Conservation (phyloP, 2,329 filamentous ascomycete species). For the Alternaria solani region DNA sequence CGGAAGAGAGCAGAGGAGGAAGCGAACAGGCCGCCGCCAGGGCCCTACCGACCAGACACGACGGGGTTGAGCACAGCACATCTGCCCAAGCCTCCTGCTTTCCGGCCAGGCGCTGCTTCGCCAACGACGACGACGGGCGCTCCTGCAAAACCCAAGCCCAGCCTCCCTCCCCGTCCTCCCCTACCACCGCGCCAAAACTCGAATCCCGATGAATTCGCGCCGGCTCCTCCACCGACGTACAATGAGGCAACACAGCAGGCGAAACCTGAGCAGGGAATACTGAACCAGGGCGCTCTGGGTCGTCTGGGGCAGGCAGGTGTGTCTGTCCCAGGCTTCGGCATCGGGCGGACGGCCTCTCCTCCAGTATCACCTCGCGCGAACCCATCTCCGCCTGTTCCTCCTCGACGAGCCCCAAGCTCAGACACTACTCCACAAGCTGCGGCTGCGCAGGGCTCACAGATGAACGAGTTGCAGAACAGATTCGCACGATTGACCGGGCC, state of each 20-base stretch:
- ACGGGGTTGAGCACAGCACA: constrained; percentile 74
- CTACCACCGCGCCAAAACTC: constrained; percentile 74
- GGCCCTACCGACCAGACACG: constrained; percentile 74
- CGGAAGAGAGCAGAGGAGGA: constrained; percentile 49
- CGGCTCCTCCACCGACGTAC: constrained; percentile 59
- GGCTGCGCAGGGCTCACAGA: constrained; percentile 51
- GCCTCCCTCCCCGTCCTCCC: constrained; percentile 72
- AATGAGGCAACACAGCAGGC: constrained; percentile 48
- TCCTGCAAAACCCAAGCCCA: constrained; percentile 59
- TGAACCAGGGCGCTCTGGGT: constrained; percentile 68
- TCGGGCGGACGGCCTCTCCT: constrained; percentile 60
- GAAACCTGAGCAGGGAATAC: constrained; percentile 47
- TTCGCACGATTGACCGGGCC: constrained; percentile 60
- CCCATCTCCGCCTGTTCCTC: constrained; percentile 38
- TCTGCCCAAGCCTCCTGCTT: constrained; percentile 74
- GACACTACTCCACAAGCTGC: constrained; percentile 24
- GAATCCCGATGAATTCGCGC: constrained; percentile 56
- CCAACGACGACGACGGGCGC: constrained; percentile 35
- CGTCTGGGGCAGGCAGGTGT: constrained; percentile 78
- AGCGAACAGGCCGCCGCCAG: constrained; percentile 57
- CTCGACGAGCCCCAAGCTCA: constrained; percentile 31
- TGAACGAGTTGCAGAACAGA: constrained; percentile 73
- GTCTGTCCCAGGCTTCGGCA: constrained; percentile 79
- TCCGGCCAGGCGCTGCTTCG: constrained; percentile 51
- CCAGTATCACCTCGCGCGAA: constrained; percentile 49